A percentile compares a stretch with the other conserved stretches of the same genome.
phyloP scores from a whole-genome alignment of 371 early-diverging fungal species.

The Capillidium heterosporum region DNA sequence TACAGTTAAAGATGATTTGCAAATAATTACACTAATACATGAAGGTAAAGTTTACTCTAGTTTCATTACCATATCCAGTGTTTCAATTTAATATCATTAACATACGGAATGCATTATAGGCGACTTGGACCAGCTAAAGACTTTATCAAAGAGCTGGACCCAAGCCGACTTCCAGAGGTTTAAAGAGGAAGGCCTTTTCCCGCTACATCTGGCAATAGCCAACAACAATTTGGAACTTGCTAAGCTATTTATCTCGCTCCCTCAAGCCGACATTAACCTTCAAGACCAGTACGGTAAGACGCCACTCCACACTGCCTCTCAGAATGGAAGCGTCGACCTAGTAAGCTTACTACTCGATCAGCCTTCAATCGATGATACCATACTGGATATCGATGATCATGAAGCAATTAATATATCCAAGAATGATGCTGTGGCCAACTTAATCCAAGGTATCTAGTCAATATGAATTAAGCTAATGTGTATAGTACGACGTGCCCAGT shows the following conservation, averaged over 20 bases:
- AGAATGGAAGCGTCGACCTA: slow-evolving; percentile 28
- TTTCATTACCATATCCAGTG: too few species aligned
- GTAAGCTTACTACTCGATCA: slow-evolving; percentile 23
- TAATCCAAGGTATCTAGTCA: slow-evolving; percentile 13
- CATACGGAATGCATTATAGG: neutral
- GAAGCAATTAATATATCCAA: slow-evolving; percentile 16
- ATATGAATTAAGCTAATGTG: neutral
- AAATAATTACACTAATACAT: neutral
- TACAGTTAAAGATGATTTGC: neutral
- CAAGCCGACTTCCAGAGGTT: neutral
- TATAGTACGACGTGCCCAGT: neutral
- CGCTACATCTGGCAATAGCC: slow-evolving; percentile 1
- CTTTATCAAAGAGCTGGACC: neutral
- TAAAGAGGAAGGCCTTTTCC: neutral
- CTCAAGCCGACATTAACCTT: slow-evolving; percentile 19
- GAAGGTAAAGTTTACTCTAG: neutral
- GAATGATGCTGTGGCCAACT: slow-evolving; percentile 14
- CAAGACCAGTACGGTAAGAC: slow-evolving; percentile 35
- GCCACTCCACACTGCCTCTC: slow-evolving; percentile 35
- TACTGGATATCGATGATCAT: slow-evolving; percentile 19
- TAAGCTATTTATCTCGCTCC: slow-evolving; percentile 14
- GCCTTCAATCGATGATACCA: slow-evolving; percentile 18
- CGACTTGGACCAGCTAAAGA: neutral
- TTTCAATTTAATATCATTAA: neutral
- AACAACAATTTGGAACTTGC: slow-evolving; percentile 13